These are phyloP conservation scores for Schwanniomyces vanrijiae DNA, from an alignment of 805 yeast species.

Conservation along the genomic window DNA sequence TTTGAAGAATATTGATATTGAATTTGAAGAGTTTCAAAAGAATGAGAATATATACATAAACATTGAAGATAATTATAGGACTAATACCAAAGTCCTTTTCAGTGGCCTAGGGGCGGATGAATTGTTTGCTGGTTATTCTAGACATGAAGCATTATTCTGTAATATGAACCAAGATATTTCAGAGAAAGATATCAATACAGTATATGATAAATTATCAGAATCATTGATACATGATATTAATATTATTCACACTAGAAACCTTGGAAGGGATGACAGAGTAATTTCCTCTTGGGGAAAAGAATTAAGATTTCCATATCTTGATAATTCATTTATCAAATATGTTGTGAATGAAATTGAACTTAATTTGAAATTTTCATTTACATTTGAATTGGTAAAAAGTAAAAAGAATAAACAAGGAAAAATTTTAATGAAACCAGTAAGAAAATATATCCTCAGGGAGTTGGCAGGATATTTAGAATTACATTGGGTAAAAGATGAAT, in stretches of 20 bases:
- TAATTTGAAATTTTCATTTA: conserved; percentile 38
- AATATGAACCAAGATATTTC: conserved; percentile 17
- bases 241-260: conserved; percentile 73
- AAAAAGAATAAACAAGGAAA: conserved; percentile 29
- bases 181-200: conserved; percentile 12
- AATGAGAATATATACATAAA: conserved; percentile 7
- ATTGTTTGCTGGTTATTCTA: conserved; percentile 90
- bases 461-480: conserved; percentile 57
- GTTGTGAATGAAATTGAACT: conserved; percentile 52
- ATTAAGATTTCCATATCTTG: conserved; percentile 82
- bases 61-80: conserved; percentile 32
- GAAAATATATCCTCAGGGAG: conserved; percentile 61
- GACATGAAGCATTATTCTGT: conserved; percentile 62
- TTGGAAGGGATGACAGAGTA: conserved; percentile 91
- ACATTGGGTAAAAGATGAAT: conserved; percentile 62
- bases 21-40: conserved; percentile 18
- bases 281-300: conserved; percentile 87
- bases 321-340: conserved; percentile 54
- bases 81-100: conserved; percentile 67
- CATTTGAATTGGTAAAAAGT: conserved; percentile 19
- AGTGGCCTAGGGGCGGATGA: conserved; percentile 99
- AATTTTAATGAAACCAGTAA: conserved; percentile 17
- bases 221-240: conserved; percentile 73
- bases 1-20: conserved; percentile 5
- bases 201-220: conserved; percentile 43